These are phyloP conservation scores for Dendrothele bispora DNA, from an alignment of 768 basidiomycete genomes.

Conservation along the genomic window DNA sequence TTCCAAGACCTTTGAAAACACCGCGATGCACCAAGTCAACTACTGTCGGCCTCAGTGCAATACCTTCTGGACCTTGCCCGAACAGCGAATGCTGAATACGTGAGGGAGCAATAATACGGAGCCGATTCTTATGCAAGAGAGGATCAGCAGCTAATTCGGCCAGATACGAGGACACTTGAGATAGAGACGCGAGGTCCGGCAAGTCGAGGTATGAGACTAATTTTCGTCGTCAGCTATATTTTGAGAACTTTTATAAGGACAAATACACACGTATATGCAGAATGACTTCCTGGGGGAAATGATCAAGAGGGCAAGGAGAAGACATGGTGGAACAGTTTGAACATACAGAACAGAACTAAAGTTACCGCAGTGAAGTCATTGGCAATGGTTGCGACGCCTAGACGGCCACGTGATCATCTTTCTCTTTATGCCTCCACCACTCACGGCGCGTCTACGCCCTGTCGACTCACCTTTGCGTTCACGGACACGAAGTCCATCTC, in stretches of 20 bases:
- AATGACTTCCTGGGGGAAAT: slow-evolving; percentile 55
- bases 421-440: no score
- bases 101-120: slow-evolving; percentile 64
- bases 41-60: slow-evolving; percentile 61
- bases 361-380: no score
- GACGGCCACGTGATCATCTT: no score
- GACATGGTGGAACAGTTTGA: neutral
- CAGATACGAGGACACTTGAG: slow-evolving; percentile 46
- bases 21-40: slow-evolving; percentile 68
- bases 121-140: slow-evolving; percentile 59
- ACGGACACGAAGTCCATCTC: no score
- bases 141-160: slow-evolving; percentile 58
- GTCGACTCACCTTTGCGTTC: no score
- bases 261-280: slow-evolving; percentile 54
- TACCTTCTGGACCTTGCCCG: slow-evolving; percentile 53
- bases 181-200: slow-evolving; percentile 62
- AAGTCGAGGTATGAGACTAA: slow-evolving; percentile 72
- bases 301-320: slow-evolving; percentile 22
- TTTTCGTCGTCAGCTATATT: no score
- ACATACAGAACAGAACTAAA: neutral
- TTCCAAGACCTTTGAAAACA: slow-evolving; percentile 66
- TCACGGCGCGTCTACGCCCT: no score
- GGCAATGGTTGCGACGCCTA: no score
- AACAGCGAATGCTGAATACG: slow-evolving; percentile 68
- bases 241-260: neutral